Base-by-base conservation (phyloP, 768 basidiomycete genomes). In the Psilocybe tampanensis region DNA sequence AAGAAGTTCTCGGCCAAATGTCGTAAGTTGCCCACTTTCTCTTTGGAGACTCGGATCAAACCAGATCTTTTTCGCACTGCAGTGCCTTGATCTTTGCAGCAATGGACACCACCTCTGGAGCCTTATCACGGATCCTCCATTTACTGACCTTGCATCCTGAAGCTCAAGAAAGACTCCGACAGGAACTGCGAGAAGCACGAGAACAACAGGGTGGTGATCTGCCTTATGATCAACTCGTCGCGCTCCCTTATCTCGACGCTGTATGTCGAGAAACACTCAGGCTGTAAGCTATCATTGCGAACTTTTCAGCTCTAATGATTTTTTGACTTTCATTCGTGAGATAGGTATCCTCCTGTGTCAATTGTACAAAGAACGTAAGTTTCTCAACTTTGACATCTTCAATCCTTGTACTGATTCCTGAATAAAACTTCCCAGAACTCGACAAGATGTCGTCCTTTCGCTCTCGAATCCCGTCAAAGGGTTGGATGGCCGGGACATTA, bases 81-180 rank as follows among this genome's bases (percentile, higher is more conserved):
- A 78, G 76, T 15, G 68, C 72, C 0, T 61, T 80, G 8, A 70
- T 74, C 18, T 74, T 78, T 52, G 76, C 76, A 0, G 77, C 71
- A 0, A 75, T 72, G 55, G 79, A 80, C 55, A 80, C 78, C 2
- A 79, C 77, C 0, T 76, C 78, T 0, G 69, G 63, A 2, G 72
- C 74, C 2, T 56, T 80, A 2, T 61, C 70, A 0, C 71, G 75
- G 4, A 71, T 68, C 2, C 52, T 81, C 1, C 59, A 68, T 39
- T 32, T 74, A 0, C 69, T 80, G 0, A 60, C 76, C 0, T 48
- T 65, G 12, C 70, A 76, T 50, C 70, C 68, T 2, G 71, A 76
- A 2, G 70, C 67, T 17, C 80, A 82, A 62, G 65, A 65, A 1
- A 74, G 61, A 39, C 63, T 80, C 4, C 70, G 77, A 13, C 42